Evolutionary conservation across 2,329 filamentous ascomycete genomes (phyloP).

Genomic region (Coniochaeta sp.): DNA sequence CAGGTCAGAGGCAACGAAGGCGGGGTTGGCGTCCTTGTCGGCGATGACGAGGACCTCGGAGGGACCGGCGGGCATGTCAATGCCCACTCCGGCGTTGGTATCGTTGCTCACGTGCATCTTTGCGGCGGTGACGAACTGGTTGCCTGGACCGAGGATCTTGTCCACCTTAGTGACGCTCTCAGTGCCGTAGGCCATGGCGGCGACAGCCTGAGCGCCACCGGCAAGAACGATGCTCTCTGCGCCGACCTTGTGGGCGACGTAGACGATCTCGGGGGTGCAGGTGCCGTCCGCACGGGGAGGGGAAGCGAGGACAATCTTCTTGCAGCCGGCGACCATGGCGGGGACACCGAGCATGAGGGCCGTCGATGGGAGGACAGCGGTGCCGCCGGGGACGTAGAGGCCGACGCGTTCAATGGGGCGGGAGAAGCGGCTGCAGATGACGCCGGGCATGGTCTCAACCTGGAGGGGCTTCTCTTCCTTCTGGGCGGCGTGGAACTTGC

Average conservation of each 20-base stretch:
- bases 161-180: conserved; percentile 93
- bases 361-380: conserved; percentile 92
- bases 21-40: conserved; percentile 79
- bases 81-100: conserved; percentile 88
- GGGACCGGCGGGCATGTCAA: conserved; percentile 97
- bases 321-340: conserved; percentile 93
- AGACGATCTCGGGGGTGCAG: conserved; percentile 94
- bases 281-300: conserved; percentile 85
- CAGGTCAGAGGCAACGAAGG: conserved; percentile 91
- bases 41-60: conserved; percentile 96
- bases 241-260: conserved; percentile 92
- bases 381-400: conserved; percentile 91
- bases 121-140: conserved; percentile 96
- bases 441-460: conserved; percentile 97
- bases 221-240: conserved; percentile 94
- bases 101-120: conserved; percentile 99
- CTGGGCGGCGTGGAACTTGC: conserved; percentile 88
- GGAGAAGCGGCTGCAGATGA: conserved; percentile 87
- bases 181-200: conserved; percentile 95
- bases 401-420: conserved; percentile 94
- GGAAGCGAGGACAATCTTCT: conserved; percentile 88
- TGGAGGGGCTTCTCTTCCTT: conserved; percentile 73
- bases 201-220: conserved; percentile 90
- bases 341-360: conserved; percentile 97
- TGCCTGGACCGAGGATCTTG: conserved; percentile 96